These are phyloP conservation scores for Kodamaea nitidulidarum DNA, from an alignment of 805 yeast species.

Conservation along the genomic window DNA sequence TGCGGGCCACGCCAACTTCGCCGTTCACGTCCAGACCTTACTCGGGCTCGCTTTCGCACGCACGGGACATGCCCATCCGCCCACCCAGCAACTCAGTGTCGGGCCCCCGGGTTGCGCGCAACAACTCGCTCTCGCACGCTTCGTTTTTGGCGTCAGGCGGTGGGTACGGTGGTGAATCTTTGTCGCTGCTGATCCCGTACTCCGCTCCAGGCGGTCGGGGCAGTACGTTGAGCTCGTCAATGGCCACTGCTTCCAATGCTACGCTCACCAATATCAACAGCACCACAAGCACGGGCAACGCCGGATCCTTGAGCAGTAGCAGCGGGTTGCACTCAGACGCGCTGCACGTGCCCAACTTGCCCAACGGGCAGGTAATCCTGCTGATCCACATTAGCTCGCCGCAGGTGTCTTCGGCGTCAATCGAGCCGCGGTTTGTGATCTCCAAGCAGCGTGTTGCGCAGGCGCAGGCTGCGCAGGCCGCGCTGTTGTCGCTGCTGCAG, in stretches of 20 bases:
- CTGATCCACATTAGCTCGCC: slow-evolving; percentile 73
- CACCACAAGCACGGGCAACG: neutral
- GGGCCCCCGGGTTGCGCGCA: slow-evolving; percentile 41
- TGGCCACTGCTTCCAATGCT: slow-evolving; percentile 30
- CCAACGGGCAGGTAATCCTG: slow-evolving; percentile 54
- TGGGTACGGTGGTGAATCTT: slow-evolving; percentile 34
- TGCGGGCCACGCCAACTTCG: slow-evolving; percentile 10
- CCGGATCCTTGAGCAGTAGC: slow-evolving; percentile 1
- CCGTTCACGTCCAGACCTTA: slow-evolving; percentile 12
- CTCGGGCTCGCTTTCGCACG: slow-evolving; percentile 14
- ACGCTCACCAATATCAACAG: slow-evolving; percentile 2
- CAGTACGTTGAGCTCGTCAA: slow-evolving; percentile 27
- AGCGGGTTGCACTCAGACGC: slow-evolving; percentile 11
- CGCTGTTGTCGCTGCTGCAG: slow-evolving; percentile 31
- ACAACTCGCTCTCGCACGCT: slow-evolving; percentile 38
- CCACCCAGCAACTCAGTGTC: slow-evolving; percentile 19
- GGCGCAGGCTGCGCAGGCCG: slow-evolving; percentile 41
- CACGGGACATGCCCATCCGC: slow-evolving; percentile 17
- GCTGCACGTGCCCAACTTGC: slow-evolving; percentile 44
- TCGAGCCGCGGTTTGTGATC: slow-evolving; percentile 84
- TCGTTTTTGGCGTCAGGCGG: slow-evolving; percentile 33
- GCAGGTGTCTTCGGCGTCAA: slow-evolving; percentile 49
- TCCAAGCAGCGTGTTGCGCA: slow-evolving; percentile 70
- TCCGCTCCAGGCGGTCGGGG: slow-evolving; percentile 61
- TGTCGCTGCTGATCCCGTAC: slow-evolving; percentile 64